A percentile compares a stretch with the other conserved stretches of the same genome.
Conservation (phyloP, 1,284 basidiomycete genomes). For the Ceratobasidium sp. region DNA sequence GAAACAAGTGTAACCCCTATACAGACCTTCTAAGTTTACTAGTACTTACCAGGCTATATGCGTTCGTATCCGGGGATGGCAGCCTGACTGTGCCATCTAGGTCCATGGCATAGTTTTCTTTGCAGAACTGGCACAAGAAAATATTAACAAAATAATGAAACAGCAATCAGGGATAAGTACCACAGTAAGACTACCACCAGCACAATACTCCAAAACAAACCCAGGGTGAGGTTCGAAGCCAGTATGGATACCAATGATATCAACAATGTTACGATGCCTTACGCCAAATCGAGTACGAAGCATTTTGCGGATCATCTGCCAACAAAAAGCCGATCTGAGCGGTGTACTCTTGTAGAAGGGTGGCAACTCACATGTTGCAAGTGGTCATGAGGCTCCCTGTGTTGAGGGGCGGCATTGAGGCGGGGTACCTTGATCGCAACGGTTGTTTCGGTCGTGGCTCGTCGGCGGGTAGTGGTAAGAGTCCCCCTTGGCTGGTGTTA, state of each 20-base stretch:
- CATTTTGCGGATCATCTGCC: slow-evolving; percentile 24
- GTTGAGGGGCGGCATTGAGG: slow-evolving; percentile 10
- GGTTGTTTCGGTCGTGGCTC: neutral
- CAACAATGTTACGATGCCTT: slow-evolving; percentile 31
- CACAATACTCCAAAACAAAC: slow-evolving; percentile 34
- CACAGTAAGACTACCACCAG: slow-evolving; percentile 10
- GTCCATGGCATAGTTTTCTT: neutral
- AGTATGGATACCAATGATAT: slow-evolving; percentile 18
- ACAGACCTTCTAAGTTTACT: neutral
- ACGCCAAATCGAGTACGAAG: slow-evolving; percentile 13
- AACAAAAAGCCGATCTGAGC: neutral
- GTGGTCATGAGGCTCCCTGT: slow-evolving; percentile 23
- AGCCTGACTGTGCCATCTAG: neutral
- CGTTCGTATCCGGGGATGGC: slow-evolving; percentile 18
- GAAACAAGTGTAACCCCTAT: neutral
- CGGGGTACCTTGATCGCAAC: slow-evolving; percentile 35
- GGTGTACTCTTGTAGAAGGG: neutral
- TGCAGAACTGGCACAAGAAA: neutral
- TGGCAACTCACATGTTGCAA: slow-evolving; percentile 16
- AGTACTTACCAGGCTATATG: slow-evolving; percentile 34
- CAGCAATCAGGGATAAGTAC: neutral
- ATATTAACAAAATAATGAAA: neutral
- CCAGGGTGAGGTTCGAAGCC: slow-evolving; percentile 24
- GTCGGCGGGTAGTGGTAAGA: neutral
- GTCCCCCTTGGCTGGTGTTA: slow-evolving; percentile 12